A percentile compares a stretch with the other conserved stretches of the same genome.
These are phyloP conservation scores for Trichoderma erinaceum DNA, from an alignment of 495 filamentous ascomycete species.

Conservation along the genomic window DNA sequence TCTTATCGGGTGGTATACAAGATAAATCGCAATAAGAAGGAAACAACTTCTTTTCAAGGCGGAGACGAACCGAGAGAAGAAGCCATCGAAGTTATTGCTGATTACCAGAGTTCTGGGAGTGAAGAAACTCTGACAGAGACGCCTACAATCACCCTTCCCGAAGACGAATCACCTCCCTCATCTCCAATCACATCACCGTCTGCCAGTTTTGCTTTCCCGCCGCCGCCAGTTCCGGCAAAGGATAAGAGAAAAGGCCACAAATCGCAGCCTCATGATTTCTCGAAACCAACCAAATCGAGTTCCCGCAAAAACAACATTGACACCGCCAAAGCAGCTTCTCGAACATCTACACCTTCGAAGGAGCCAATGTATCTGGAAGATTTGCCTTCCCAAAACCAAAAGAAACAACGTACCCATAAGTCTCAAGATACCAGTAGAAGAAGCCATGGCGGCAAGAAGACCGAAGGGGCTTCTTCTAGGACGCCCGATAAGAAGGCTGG, in stretches of 20 bases:
- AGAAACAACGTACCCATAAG: neutral
- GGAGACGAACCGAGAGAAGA: slow-evolving; percentile 19
- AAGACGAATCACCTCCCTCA: neutral
- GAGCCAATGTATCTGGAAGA: slow-evolving; percentile 10
- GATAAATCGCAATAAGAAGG: slow-evolving; percentile 34
- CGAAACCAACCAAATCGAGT: neutral
- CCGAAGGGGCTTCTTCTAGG: neutral
- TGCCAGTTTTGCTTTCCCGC: neutral
- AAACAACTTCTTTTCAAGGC: slow-evolving; percentile 32
- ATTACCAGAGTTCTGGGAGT: neutral
- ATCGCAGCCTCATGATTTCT: neutral
- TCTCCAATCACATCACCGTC: neutral
- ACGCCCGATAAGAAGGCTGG: slow-evolving; percentile 2
- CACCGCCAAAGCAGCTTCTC: neutral
- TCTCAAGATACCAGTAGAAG: neutral
- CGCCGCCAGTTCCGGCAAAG: neutral
- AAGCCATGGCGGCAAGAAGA: neutral
- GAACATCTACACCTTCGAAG: neutral
- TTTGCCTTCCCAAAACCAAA: neutral
- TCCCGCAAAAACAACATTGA: neutral
- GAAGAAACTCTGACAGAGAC: neutral
- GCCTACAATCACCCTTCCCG: neutral
- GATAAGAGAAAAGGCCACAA: neutral
- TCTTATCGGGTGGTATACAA: slow-evolving; percentile 39
- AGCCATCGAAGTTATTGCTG: neutral